These are phyloP conservation scores for Salix arbutifolia DNA, from an alignment of 345 rosid genomes.

Conservation along the genomic window DNA sequence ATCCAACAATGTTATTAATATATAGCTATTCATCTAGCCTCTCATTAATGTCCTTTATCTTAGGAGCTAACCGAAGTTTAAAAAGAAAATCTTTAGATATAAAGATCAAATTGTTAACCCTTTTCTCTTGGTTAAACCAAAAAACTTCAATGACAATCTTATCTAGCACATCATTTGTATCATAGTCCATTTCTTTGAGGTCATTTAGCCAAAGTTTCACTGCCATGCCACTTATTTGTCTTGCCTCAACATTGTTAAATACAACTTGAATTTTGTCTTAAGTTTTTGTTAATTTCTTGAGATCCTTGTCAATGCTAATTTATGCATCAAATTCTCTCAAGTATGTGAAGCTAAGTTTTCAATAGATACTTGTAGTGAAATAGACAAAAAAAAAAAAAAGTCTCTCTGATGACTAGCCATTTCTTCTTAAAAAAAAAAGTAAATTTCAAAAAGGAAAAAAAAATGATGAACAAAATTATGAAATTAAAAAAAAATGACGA, in stretches of 20 bases:
- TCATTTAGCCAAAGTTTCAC: conserved; percentile 20
- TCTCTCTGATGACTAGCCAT: too few relatives aligned
- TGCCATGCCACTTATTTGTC: not conserved
- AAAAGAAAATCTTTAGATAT: not conserved
- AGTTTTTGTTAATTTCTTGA: conserved; percentile 4
- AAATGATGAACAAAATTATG: too few relatives aligned
- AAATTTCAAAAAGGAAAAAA: too few relatives aligned
- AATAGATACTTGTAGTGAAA: too few relatives aligned
- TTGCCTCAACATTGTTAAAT: conserved; percentile 23
- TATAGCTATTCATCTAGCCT: not conserved
- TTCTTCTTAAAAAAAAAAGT: too few relatives aligned
- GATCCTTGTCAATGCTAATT: conserved; percentile 3
- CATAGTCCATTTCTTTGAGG: conserved; percentile 17
- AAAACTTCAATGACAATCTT: conserved; percentile 18
- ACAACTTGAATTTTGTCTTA: conserved; percentile 13
- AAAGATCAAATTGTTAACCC: not conserved
- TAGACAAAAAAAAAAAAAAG: too few relatives aligned
- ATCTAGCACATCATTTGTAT: conserved; percentile 24
- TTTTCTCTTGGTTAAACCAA: not conserved
- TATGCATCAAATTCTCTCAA: conserved; percentile 5
- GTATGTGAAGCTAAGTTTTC: not conserved
- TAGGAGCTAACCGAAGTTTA: conserved; percentile 5
- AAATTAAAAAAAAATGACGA: too few relatives aligned
- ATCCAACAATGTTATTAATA: too few relatives aligned
- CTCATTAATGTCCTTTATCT: conserved; percentile 8